phyloP scores from a whole-genome alignment of 257 asterid genomes.

The Solanum okadae region DNA sequence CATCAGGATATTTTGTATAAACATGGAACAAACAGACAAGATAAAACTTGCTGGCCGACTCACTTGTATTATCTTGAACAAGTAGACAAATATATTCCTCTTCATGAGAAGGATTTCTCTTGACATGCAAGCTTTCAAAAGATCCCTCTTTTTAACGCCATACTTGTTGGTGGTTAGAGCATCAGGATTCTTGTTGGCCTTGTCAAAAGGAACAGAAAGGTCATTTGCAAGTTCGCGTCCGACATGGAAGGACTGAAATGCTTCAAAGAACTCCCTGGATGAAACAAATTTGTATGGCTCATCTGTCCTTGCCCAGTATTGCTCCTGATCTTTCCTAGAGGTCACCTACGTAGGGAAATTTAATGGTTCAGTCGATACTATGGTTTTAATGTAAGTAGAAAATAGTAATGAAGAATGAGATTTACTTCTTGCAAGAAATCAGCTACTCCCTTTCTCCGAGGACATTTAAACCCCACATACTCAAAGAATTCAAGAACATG shows the following conservation, averaged over 20 bases:
- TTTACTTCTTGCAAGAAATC: constrained; percentile 87
- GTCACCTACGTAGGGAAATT: constrained; percentile 42
- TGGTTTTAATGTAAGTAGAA: not conserved
- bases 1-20: not conserved
- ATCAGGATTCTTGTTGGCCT: constrained; percentile 51
- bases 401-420: not conserved
- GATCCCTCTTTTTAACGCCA: constrained; percentile 63
- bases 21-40: not conserved
- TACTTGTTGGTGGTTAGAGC: constrained; percentile 49
- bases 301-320: constrained; percentile 53
- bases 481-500: constrained; percentile 64
- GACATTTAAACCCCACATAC: constrained; percentile 73
- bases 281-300: constrained; percentile 39
- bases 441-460: constrained; percentile 84
- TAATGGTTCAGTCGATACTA: not conserved
- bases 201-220: constrained; percentile 56
- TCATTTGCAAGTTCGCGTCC: constrained; percentile 53
- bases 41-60: constrained; percentile 1
- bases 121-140: constrained; percentile 53
- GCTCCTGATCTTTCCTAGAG: constrained; percentile 83
- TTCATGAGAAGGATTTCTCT: constrained; percentile 62
- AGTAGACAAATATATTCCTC: constrained; percentile 62
- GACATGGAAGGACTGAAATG: constrained; percentile 56
- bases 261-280: constrained; percentile 54
- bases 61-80: constrained; percentile 63